Conservation (phyloP, 1,139 yeast genomes). For the Nakaseomyces kungkrabaensis region DNA sequence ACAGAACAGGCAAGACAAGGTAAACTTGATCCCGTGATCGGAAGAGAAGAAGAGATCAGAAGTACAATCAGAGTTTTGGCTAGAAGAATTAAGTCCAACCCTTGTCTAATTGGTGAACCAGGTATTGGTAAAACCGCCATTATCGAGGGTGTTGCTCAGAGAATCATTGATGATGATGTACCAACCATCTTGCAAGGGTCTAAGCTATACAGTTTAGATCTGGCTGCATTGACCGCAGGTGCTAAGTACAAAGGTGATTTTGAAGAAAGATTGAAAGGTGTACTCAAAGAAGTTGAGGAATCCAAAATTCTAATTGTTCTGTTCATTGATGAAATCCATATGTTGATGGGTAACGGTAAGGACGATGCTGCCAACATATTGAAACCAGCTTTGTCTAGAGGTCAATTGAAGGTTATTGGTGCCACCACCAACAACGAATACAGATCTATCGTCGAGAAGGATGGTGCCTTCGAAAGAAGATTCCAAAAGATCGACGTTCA, state of each 20-base stretch:
- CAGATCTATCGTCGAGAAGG: slow-evolving; percentile 85
- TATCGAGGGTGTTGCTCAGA: slow-evolving; percentile 96
- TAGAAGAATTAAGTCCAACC: slow-evolving; percentile 92
- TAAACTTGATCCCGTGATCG: slow-evolving; percentile 94
- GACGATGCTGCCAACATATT: slow-evolving; percentile 91
- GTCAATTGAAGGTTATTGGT: slow-evolving; percentile 93
- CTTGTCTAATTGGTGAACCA: slow-evolving; percentile 95
- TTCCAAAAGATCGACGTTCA: slow-evolving; percentile 95
- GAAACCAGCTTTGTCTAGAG: slow-evolving; percentile 96
- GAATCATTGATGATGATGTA: slow-evolving; percentile 91
- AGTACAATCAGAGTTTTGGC: slow-evolving; percentile 89
- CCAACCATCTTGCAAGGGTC: slow-evolving; percentile 78
- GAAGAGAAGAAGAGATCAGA: slow-evolving; percentile 96
- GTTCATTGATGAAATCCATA: slow-evolving; percentile 94
- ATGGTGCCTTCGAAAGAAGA: slow-evolving; percentile 97
- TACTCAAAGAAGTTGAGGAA: slow-evolving; percentile 83
- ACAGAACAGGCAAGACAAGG: slow-evolving; percentile 92
- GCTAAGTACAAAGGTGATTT: slow-evolving; percentile 98
- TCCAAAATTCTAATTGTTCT: slow-evolving; percentile 77
- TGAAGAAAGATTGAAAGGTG: slow-evolving; percentile 96
- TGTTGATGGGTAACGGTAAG: slow-evolving; percentile 98
- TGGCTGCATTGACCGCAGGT: slow-evolving; percentile 96
- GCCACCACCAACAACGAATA: slow-evolving; percentile 95
- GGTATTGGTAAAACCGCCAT: slow-evolving; percentile 99
- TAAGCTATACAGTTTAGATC: slow-evolving; percentile 74